Evolutionary conservation across 345 rosid species (phyloP), one percentile per base, ranked within the genome.

Genomic region (Excoecaria agallocha): DNA sequence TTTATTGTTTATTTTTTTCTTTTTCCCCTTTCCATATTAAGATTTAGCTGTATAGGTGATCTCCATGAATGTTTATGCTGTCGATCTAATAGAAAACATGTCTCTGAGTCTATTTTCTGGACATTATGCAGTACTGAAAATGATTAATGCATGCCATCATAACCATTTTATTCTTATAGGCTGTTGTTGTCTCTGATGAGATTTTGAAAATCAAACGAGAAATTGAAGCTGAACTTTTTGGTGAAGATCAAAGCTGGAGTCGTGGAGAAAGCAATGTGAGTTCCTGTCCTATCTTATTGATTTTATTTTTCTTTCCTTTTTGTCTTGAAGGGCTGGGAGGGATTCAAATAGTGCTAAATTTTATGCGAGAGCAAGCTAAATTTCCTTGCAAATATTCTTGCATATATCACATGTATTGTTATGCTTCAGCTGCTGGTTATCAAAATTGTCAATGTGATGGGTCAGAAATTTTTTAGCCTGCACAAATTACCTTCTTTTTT

Each of bases 241-340:
- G 94, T 13, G 92, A 90, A 84, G 97, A 90, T 68, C 91, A 87
- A 77, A 87, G 52, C 84, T 89, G 97, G 98, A 81, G 79, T 46
- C 91, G 74, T 59, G 82, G 77, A 17, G 97, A 95, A 60, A 83
- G 39, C 82, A 87, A 74, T 74, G 99, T 93, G 75, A 86, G 86
- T 85, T 77, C 17, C 62, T 70, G 22, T 66, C 38, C 24, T 70
- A 50, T 46, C 57, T 52, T 46, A 41, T 54, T 66, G 75, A 60
- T 35, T 38, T 37, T n/a, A 46, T 17, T 15, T 56, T 66, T 60
- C 20, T 10, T 10, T 16, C 20, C 30, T 3, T n/a, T 64, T 38
- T 61, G 25, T n/a, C 25, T 58, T 52, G 51, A 43, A 35, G 8
- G 17, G 30, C 37, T 20, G 8, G 19, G 48, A 13, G n/a, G 52